Evolutionary conservation across 106 monocot species (phyloP).

Genomic region (Phalaenopsis aphrodite): DNA sequence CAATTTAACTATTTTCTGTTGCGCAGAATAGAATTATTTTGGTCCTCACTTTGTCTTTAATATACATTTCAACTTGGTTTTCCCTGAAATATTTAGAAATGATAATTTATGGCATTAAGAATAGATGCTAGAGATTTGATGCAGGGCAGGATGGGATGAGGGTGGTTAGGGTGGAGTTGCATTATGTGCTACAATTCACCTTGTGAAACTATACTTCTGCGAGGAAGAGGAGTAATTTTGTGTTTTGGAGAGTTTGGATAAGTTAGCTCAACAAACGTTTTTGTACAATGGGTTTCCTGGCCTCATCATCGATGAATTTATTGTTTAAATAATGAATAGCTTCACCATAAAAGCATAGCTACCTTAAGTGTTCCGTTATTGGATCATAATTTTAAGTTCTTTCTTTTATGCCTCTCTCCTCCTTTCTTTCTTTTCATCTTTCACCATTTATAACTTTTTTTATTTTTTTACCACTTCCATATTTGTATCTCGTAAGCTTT

Average conservation of each 20-base stretch:
- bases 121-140: too few species aligned
- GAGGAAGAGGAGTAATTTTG: background rate
- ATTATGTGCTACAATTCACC: background rate
- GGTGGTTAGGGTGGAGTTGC: too few species aligned
- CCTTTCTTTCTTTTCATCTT: background rate
- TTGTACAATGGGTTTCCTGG: background rate
- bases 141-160: too few species aligned
- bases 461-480: background rate
- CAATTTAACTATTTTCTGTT: too few species aligned
- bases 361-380: background rate
- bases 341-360: background rate
- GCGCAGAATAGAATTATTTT: too few species aligned
- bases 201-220: background rate
- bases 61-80: too few species aligned
- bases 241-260: background rate
- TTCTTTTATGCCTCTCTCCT: background rate
- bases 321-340: background rate
- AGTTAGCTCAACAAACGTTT: background rate
- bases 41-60: too few species aligned
- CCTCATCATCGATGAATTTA: background rate
- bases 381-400: background rate
- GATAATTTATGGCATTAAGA: too few species aligned
- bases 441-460: background rate
- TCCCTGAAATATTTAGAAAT: too few species aligned
- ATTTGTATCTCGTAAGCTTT: background rate